A percentile compares a stretch with the other conserved stretches of the same genome.
Conservation (phyloP, 1,284 basidiomycete species). For the Phenoliferia sp. region DNA sequence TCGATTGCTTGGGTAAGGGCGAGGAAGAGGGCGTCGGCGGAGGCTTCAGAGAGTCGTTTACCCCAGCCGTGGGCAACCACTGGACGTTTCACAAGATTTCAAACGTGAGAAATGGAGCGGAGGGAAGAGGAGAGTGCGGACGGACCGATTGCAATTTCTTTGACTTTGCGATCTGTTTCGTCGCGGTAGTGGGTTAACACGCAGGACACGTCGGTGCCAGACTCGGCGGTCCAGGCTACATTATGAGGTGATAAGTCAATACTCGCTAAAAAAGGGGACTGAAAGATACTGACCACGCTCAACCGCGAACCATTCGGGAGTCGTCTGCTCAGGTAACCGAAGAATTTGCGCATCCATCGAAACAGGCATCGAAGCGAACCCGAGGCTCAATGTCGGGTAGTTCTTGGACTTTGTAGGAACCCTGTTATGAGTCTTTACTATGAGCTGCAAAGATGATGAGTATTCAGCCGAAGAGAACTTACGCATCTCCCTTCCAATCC, state of each 20-base stretch:
- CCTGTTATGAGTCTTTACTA: background rate
- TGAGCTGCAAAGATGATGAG: background rate
- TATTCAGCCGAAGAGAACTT: background rate
- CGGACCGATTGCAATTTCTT: slow-evolving; percentile 34
- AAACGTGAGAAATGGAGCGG: too few relatives aligned
- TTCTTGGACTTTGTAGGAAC: slow-evolving; percentile 33
- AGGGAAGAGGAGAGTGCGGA: too few relatives aligned
- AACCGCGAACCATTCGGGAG: background rate
- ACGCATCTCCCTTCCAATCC: slow-evolving; percentile 43
- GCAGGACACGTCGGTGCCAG: slow-evolving; percentile 34
- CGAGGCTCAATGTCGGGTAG: slow-evolving; percentile 39
- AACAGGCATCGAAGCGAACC: slow-evolving; percentile 42
- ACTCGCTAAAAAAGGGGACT: background rate
- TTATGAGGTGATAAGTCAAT: background rate
- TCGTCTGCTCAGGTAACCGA: slow-evolving; percentile 26
- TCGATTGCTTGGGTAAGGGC: slow-evolving; percentile 25
- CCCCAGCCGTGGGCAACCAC: slow-evolving; percentile 35
- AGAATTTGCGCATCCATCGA: slow-evolving; percentile 40
- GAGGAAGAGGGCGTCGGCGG: slow-evolving; percentile 13
- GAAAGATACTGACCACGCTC: background rate
- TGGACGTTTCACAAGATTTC: too few relatives aligned
- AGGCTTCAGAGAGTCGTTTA: slow-evolving; percentile 2
- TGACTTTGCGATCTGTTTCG: slow-evolving; percentile 14
- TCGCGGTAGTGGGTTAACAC: slow-evolving; percentile 28
- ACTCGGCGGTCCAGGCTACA: slow-evolving; percentile 33